These are phyloP conservation scores for Rhodamnia argentea DNA, from an alignment of 345 rosid species.

Conservation along the genomic window DNA sequence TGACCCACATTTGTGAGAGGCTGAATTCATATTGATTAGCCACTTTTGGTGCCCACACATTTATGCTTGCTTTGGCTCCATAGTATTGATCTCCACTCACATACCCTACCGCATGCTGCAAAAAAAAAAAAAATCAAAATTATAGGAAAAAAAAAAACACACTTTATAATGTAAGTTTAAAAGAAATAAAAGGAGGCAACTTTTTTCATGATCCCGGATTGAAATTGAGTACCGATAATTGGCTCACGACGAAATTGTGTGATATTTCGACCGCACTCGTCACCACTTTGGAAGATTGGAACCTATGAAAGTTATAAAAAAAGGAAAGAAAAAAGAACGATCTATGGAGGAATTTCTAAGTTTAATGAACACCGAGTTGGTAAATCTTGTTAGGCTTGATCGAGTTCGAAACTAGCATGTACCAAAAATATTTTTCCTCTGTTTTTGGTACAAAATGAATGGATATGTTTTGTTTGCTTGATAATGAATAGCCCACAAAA, in stretches of 20 bases:
- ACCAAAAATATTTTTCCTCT: not conserved
- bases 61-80: constrained; percentile 95
- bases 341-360: not conserved
- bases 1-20: constrained; percentile 94
- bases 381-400: not conserved
- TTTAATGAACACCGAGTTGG: not conserved
- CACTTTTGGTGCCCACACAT: constrained; percentile 90
- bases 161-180: not conserved
- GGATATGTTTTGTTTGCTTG: not conserved
- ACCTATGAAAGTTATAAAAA: not conserved
- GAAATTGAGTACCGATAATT: not conserved
- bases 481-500: not conserved
- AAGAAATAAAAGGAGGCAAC: not conserved
- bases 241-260: not conserved
- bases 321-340: not conserved
- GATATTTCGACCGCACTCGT: not conserved
- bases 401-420: not conserved
- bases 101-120: constrained; percentile 97
- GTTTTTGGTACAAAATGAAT: not conserved
- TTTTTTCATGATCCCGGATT: not conserved
- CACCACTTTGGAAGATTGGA: not conserved
- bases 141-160: not conserved
- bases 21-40: constrained; percentile 78
- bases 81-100: constrained; percentile 80
- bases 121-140: not conserved